phyloP scores from a whole-genome alignment of 495 filamentous ascomycete species.

The Xylaria scruposa region DNA sequence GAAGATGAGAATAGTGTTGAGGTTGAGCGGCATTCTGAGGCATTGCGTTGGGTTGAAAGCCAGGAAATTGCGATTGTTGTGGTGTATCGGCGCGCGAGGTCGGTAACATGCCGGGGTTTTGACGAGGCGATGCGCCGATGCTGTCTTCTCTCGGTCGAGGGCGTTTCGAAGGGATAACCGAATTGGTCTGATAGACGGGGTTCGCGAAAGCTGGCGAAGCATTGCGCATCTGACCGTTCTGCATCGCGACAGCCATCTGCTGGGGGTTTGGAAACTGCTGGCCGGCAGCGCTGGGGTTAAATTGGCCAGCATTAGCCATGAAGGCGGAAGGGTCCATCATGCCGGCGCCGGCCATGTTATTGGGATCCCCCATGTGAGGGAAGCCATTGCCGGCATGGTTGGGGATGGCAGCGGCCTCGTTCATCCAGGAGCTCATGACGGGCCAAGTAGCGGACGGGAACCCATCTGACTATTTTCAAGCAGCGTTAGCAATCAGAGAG shows the following conservation, averaged over 20 bases:
- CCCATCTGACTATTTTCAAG: conserved; percentile 56
- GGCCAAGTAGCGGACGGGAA: conserved; percentile 43
- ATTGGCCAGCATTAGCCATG: conserved; percentile 58
- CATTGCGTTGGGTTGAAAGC: conserved; percentile 64
- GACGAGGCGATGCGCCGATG: conserved; percentile 80
- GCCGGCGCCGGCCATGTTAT: conserved; percentile 50
- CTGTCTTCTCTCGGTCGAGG: conserved; percentile 83
- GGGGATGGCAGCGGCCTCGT: conserved; percentile 73
- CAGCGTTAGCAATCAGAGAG: conserved; percentile 55
- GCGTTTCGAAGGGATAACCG: conserved; percentile 87
- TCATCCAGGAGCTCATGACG: conserved; percentile 85
- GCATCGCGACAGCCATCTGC: conserved; percentile 73
- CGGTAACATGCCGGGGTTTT: conserved; percentile 73
- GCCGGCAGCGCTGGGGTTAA: conserved; percentile 53
- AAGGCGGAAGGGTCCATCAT: conserved; percentile 64
- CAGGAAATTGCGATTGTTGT: conserved; percentile 69
- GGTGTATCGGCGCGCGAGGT: conserved; percentile 93
- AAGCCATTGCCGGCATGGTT: conserved; percentile 83
- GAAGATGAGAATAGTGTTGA: conserved; percentile 80
- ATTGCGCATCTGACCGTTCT: conserved; percentile 84
- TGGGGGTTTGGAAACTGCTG: conserved; percentile 64
- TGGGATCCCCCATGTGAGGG: conserved; percentile 64
- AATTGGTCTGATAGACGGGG: conserved; percentile 77
- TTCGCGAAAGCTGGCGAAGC: conserved; percentile 74
- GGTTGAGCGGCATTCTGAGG: conserved; percentile 65